These are phyloP conservation scores for Cyphellophora europaea DNA, from an alignment of 2,329 filamentous ascomycete species.

Conservation along the genomic window DNA sequence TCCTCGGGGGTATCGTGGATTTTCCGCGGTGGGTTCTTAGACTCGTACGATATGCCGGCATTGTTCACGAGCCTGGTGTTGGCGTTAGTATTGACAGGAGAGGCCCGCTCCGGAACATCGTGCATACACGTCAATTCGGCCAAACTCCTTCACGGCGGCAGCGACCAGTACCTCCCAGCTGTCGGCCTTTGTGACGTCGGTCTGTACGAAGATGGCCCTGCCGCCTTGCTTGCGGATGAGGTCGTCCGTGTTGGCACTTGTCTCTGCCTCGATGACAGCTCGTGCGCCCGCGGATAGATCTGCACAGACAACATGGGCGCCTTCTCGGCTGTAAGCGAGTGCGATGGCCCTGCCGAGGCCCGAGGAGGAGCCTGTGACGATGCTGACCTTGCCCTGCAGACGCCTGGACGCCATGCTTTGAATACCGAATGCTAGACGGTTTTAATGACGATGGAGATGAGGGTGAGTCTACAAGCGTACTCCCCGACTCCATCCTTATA, in stretches of 20 bases:
- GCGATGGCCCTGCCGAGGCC: constrained; percentile 39
- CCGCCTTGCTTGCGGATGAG: constrained; percentile 27
- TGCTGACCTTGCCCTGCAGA: constrained; percentile 24
- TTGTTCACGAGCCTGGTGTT: constrained; percentile 33
- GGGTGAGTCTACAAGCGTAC: too few species aligned
- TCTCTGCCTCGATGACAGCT: not conserved
- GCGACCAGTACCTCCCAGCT: constrained; percentile 30
- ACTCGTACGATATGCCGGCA: constrained; percentile 39
- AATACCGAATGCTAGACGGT: too few species aligned
- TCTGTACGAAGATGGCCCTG: constrained; percentile 32
- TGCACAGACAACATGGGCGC: constrained; percentile 33
- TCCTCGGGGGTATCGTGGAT: constrained; percentile 42
- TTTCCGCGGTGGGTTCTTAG: constrained; percentile 19
- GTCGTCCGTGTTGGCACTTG: constrained; percentile 28
- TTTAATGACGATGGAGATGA: too few species aligned
- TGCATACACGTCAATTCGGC: constrained; percentile 35
- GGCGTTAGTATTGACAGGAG: constrained; percentile 19
- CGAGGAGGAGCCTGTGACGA: constrained; percentile 39
- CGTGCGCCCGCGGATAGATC: constrained; percentile 23
- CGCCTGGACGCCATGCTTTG: constrained; percentile 1
- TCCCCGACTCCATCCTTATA: too few species aligned
- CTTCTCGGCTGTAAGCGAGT: constrained; percentile 29
- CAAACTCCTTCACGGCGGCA: constrained; percentile 26
- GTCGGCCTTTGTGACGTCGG: constrained; percentile 31
- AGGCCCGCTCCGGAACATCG: constrained; percentile 1